Evolutionary conservation across 2,329 filamentous ascomycete species (phyloP), one percentile per base, ranked within the genome.

Genomic region (Pseudogymnoascus sp.): DNA sequence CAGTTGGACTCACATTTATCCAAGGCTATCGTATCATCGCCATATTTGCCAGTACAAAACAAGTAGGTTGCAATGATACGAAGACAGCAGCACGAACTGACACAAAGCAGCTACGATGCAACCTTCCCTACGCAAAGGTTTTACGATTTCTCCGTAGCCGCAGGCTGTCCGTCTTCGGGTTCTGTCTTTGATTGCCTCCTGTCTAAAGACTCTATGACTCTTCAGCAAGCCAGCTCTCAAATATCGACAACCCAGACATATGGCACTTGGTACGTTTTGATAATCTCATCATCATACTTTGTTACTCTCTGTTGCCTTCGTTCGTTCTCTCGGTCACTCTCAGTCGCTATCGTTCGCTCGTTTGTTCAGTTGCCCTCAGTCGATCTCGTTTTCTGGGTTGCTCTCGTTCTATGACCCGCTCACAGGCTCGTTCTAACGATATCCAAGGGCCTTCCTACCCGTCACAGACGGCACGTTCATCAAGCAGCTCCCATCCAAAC

Each of bases 41-140:
- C 38, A 8, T 40, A 40, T 40, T 40, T 40, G 7, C 38, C 38
- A 40, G 38, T 18, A 40, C 38, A 40, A 18, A 18, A 40, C 16
- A 40, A 40, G 38, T 40, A 40, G 18, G 38, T 40, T 40, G n/a
- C 7, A n/a, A 40, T 4, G 7, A 40, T 35, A 31, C 21, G 25
- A 59, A 31, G 55, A 40, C 60, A 41, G 40, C 35, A 55, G 37
- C 80, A 77, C 3, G 21, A 78, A 75, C 14, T 81, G 81, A 3
- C 84, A 81, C 65, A 71, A 82, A 0, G 80, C 81, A 0, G 77
- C 78, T 60, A 80, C 83, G 66, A 81, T 81, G 68, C 73, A 72
- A 16, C 81, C 62, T 66, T 76, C 1, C 78, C 79, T 0, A 74
- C 76, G 1, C 72, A 77, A 23, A 66, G 72, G 4, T 82, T 80